These are phyloP conservation scores for Lunasporangiospora selenospora DNA, from an alignment of 192 early-diverging fungal species.

Conservation along the genomic window DNA sequence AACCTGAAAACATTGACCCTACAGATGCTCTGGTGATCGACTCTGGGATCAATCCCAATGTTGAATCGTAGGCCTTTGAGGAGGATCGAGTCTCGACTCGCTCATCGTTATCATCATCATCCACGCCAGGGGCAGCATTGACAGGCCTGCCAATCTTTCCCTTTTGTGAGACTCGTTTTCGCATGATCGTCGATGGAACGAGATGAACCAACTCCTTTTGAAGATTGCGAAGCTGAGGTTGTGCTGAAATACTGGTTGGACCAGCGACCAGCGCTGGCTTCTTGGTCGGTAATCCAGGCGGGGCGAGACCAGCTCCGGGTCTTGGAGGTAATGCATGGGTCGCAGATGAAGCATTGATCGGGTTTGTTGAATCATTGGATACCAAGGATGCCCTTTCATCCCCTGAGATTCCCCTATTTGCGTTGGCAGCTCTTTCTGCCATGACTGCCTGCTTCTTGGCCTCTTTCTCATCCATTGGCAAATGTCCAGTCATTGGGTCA, in stretches of 20 bases:
- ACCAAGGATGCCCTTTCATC: neutral
- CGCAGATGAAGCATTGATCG: neutral
- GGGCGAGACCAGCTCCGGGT: neutral
- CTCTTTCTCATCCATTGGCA: conserved; percentile 40
- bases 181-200: conserved; percentile 41
- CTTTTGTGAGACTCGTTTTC: conserved; percentile 42
- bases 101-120: conserved; percentile 14
- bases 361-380: neutral
- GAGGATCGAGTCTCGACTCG: neutral
- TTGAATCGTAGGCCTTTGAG: too few species aligned
- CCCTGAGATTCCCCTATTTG: too few species aligned
- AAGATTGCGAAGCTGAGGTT: conserved; percentile 42
- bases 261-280: conserved; percentile 24
- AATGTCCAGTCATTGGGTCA: conserved; percentile 47
- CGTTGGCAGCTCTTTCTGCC: conserved; percentile 4
- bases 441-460: conserved; percentile 7
- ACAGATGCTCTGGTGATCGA: too few species aligned
- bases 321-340: conserved; percentile 33
- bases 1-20: too few species aligned
- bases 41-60: too few species aligned
- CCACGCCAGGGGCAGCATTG: conserved; percentile 42
- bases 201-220: conserved; percentile 41
- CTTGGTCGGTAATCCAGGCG: too few species aligned
- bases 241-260: conserved; percentile 38
- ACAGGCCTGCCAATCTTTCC: conserved; percentile 46